Base-by-base conservation (phyloP, 225 moss, liverwort and hornwort species). In the Thuidium tamariscinum region DNA sequence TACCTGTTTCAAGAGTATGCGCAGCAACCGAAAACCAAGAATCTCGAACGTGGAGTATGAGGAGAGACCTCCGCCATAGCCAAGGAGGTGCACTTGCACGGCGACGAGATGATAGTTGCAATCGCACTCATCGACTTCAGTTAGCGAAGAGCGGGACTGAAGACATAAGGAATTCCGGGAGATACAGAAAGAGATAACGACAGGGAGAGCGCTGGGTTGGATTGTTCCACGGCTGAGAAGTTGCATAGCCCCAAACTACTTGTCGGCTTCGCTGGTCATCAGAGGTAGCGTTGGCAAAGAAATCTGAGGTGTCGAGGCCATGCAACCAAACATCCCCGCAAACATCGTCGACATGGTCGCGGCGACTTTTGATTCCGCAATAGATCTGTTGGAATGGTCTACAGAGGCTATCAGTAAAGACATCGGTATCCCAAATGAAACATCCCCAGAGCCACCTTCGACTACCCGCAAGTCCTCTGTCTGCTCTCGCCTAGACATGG, bases 281-380 rank as follows among this genome's bases (percentile, higher is more conserved):
- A 76, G 88, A 85, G 93, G 89, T 22, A 81, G 76, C 48, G 85
- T 86, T 19, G 89, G 72, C 56, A 57, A 64, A 52, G 85, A 75
- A 42, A 48, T 59, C 17, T 30, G 81, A 21, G 91, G 82, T n/a
- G 57, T 61, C 87, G 11, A 69, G 69, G 90, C 87, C 91, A 90
- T 87, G 72, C 91, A 90, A 60, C 91, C 88, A 80, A 93, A 88
- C 88, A 89, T 90, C 32, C 87, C 89, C 57, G 90, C 88, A 80
- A 93, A 88, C 88, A 89, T 90, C 32, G 88, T 91, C 57, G 90
- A 88, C 91, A 91, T 91, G 46, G 90, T 85, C 44, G 90, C 91
- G 11, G 91, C 85, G 22, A 91, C 90, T 39, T 91, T 82, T 57
- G 87, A 85, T 69, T 93, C 88, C 20, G 88, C 91, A 10, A 80